A percentile compares a stretch with the other conserved stretches of the same genome.
These are phyloP conservation scores for Venturia asperata DNA, from an alignment of 2,329 filamentous ascomycete species.

Conservation along the genomic window DNA sequence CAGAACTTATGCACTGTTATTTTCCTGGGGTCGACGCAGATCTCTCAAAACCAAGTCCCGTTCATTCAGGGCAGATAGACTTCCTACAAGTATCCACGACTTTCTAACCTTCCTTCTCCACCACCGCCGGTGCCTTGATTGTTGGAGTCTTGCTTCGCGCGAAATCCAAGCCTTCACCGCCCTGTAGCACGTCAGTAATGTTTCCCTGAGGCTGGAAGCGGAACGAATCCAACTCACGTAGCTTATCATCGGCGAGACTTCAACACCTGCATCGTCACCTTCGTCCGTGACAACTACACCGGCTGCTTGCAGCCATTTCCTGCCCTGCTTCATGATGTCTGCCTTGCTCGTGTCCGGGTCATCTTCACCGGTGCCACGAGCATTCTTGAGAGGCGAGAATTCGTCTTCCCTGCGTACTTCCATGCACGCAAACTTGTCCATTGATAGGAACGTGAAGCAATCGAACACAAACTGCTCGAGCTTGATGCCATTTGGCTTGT, in stretches of 20 bases:
- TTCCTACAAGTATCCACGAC: neutral
- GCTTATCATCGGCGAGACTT: constrained; percentile 88
- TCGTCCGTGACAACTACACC: constrained; percentile 68
- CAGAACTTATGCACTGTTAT: neutral
- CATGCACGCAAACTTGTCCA: constrained; percentile 88
- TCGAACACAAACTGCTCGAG: constrained; percentile 99
- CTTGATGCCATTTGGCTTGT: constrained; percentile 97
- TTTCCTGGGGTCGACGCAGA: neutral
- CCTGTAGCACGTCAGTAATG: constrained; percentile 34
- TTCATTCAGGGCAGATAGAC: neutral
- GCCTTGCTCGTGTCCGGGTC: constrained; percentile 86
- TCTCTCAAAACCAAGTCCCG: neutral
- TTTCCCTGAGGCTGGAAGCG: constrained; percentile 20
- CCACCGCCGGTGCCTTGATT: constrained; percentile 57
- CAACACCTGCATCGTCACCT: constrained; percentile 59
- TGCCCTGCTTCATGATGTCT: constrained; percentile 85
- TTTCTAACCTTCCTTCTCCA: constrained; percentile 50
- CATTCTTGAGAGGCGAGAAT: constrained; percentile 96
- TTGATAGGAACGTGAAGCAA: constrained; percentile 81
- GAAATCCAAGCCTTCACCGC: constrained; percentile 57
- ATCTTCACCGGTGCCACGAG: constrained; percentile 76
- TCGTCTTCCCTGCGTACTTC: constrained; percentile 96
- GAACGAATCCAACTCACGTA: constrained; percentile 59
- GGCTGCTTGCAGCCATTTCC: constrained; percentile 73
- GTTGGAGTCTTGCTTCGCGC: constrained; percentile 45